Evolutionary conservation across 371 early-diverging fungal species (phyloP).

Genomic region (Mortierella sp.): DNA sequence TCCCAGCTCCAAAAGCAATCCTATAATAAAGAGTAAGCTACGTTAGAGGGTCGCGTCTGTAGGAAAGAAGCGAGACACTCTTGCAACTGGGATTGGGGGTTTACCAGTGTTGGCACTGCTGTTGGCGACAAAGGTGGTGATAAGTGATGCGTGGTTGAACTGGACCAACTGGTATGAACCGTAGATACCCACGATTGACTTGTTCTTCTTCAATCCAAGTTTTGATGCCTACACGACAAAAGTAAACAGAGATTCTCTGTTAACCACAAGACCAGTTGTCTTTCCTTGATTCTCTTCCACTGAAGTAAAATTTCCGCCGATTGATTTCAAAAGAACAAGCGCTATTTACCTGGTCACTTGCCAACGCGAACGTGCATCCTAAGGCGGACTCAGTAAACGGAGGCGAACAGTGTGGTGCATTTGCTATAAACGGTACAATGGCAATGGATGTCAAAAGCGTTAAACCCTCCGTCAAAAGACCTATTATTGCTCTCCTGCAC

Average conservation of each 20-base stretch:
- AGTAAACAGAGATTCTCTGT: no score
- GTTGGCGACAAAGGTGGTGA: constrained; percentile 68
- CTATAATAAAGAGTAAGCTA: constrained; percentile 12
- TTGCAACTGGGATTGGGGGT: background rate
- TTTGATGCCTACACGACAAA: constrained; percentile 76
- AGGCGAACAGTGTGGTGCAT: constrained; percentile 39
- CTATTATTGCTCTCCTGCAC: no score
- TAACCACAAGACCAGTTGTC: no score
- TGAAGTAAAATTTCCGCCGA: no score
- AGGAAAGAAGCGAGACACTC: no score
- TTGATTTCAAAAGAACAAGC: no score
- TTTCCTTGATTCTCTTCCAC: constrained; percentile 4
- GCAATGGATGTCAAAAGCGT: no score
- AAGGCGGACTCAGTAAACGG: constrained; percentile 54
- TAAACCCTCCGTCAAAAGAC: no score
- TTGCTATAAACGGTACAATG: constrained; percentile 25
- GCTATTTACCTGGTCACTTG: constrained; percentile 48
- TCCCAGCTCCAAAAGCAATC: constrained; percentile 53
- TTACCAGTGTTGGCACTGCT: constrained; percentile 70
- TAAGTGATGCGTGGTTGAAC: constrained; percentile 66
- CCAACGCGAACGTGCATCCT: constrained; percentile 53
- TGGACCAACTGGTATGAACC: constrained; percentile 72
- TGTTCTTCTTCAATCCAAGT: constrained; percentile 70
- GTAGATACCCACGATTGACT: constrained; percentile 69
- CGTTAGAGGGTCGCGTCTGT: no score